A percentile compares a stretch with the other conserved stretches of the same genome.
Evolutionary conservation across 2,329 filamentous ascomycete species (phyloP).

Genomic region (Leptosphaerulina australis): DNA sequence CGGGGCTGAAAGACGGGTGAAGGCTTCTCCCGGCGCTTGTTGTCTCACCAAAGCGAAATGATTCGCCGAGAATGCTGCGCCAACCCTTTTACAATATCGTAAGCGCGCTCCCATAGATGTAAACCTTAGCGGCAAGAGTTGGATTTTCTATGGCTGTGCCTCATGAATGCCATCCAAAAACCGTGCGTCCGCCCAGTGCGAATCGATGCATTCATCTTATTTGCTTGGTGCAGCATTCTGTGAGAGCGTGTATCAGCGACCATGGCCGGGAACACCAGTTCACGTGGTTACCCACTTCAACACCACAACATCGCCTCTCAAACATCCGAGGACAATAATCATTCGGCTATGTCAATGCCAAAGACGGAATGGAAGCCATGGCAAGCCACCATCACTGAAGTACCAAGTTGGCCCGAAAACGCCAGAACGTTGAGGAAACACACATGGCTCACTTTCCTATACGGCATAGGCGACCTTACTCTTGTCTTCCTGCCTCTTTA

Average conservation of each 20-base stretch:
- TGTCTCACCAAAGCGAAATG: constrained; percentile 30
- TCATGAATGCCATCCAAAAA: constrained; percentile 31
- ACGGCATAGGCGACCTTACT: constrained; percentile 33
- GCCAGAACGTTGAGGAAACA: constrained; percentile 31
- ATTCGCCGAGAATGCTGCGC: constrained; percentile 29
- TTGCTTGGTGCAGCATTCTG: constrained; percentile 8
- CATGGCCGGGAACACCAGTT: constrained; percentile 21
- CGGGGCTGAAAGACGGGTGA: too few relatives aligned
- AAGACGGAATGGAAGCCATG: constrained; percentile 30
- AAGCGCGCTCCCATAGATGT: constrained; percentile 30
- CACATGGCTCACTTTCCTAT: constrained; percentile 32
- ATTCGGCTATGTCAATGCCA: background rate
- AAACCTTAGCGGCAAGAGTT: constrained; percentile 16
- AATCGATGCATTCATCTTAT: constrained; percentile 25
- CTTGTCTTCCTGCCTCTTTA: constrained; percentile 41
- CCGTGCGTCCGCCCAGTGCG: constrained; percentile 31
- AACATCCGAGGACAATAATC: constrained; percentile 7
- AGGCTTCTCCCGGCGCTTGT: constrained; percentile 29
- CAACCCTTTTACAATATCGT: constrained; percentile 11
- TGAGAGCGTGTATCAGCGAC: constrained; percentile 18
- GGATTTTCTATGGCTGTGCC: constrained; percentile 36
- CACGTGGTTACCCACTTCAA: constrained; percentile 22
- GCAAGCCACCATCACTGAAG: constrained; percentile 26
- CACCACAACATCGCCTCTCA: constrained; percentile 2
- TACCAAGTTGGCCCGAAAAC: constrained; percentile 42